These are phyloP conservation scores for Amylostereum chailletii DNA, from an alignment of 1,284 basidiomycete species.

Conservation along the genomic window DNA sequence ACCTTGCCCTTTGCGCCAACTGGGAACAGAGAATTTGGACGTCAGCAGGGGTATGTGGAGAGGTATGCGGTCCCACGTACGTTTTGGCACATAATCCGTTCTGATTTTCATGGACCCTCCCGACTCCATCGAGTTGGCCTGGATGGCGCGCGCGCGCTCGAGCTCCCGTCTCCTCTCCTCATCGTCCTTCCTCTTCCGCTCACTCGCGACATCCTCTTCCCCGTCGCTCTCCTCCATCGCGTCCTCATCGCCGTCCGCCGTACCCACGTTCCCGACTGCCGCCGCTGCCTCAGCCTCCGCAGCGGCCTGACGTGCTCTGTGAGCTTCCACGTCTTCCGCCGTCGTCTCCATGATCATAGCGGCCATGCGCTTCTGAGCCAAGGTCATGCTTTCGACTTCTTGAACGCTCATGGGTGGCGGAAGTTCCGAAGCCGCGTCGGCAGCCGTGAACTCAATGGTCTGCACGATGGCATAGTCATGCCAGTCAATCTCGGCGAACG, in stretches of 20 bases:
- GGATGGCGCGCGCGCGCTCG: constrained; percentile 70
- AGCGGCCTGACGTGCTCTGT: constrained; percentile 68
- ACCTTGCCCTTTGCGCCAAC: constrained; percentile 65
- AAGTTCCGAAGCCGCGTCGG: constrained; percentile 85
- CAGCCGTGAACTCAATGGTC: constrained; percentile 95
- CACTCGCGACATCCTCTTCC: constrained; percentile 61
- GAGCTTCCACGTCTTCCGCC: constrained; percentile 75
- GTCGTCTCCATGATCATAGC: constrained; percentile 97
- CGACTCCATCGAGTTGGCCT: constrained; percentile 66
- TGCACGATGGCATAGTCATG: constrained; percentile 99
- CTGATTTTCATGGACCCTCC: constrained; percentile 91
- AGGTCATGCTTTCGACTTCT: constrained; percentile 93
- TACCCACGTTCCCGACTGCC: constrained; percentile 52
- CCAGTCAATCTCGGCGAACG: constrained; percentile 98
- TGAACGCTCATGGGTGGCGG: constrained; percentile 93
- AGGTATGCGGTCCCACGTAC: constrained; percentile 39
- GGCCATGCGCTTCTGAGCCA: constrained; percentile 97
- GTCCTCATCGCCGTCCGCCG: constrained; percentile 47
- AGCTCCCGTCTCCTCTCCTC: constrained; percentile 72
- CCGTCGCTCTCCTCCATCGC: constrained; percentile 74
- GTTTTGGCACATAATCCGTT: constrained; percentile 92
- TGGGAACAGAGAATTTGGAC: constrained; percentile 20
- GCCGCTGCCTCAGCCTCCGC: constrained; percentile 72
- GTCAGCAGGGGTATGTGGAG: constrained; percentile 8
- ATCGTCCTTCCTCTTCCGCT: constrained; percentile 61